Percentiles rank a stretch among this genome's conserved stretches.
These are phyloP conservation scores for Leptographium galeiforme DNA, from an alignment of 2,329 filamentous ascomycete species.

Conservation along the genomic window DNA sequence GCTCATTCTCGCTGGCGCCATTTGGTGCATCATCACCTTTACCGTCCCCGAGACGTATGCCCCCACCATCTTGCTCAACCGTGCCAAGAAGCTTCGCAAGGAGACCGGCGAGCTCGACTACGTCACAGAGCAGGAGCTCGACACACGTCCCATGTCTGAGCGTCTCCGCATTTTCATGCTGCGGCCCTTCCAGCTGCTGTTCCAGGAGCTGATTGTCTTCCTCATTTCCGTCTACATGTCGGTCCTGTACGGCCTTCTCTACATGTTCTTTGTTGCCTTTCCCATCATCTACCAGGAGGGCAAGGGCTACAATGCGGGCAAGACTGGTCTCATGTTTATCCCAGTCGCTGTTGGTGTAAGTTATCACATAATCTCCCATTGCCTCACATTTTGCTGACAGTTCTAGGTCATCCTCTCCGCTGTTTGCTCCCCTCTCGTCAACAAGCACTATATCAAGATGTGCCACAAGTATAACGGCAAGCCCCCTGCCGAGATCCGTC, in stretches of 20 bases:
- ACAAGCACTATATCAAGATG: conserved; percentile 64
- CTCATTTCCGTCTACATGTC: conserved; percentile 78
- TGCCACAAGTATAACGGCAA: conserved; percentile 51
- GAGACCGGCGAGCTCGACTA: conserved; percentile 52
- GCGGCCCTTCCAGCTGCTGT: conserved; percentile 75
- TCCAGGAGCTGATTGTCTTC: conserved; percentile 72
- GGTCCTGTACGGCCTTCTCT: conserved; percentile 60
- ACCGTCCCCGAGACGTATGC: conserved; percentile 87
- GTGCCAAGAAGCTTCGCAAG: conserved; percentile 60
- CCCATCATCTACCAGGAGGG: conserved; percentile 62
- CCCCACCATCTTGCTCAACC: conserved; percentile 57
- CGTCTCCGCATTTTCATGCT: conserved; percentile 62
- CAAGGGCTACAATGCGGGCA: conserved; percentile 63
- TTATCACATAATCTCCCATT: background rate
- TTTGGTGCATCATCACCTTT: conserved; percentile 68
- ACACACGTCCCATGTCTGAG: conserved; percentile 54
- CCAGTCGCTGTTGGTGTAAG: conserved; percentile 54
- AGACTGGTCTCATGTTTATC: conserved; percentile 77
- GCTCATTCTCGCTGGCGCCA: conserved; percentile 56
- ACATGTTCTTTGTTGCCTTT: conserved; percentile 66
- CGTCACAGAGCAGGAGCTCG: conserved; percentile 71
- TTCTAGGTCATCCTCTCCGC: conserved; percentile 44
- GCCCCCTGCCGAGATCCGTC: conserved; percentile 62
- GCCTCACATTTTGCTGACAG: background rate
- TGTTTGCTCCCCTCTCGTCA: conserved; percentile 55